Conservation (phyloP, 2,329 filamentous ascomycete genomes). For the Calonectria pseudoturangicola region DNA sequence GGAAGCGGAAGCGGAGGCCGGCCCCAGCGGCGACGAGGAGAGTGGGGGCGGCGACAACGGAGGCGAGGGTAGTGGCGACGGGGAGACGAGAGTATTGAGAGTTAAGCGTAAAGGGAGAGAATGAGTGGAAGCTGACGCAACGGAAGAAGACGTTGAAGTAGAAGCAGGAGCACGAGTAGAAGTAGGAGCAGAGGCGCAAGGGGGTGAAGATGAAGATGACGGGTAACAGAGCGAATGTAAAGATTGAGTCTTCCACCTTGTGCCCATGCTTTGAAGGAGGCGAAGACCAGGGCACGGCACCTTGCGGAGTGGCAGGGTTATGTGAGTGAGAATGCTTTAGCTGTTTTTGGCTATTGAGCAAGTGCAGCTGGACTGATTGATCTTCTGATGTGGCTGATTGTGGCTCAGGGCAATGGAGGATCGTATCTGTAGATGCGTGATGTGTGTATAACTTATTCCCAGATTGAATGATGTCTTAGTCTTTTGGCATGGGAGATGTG, state of each 20-base stretch:
- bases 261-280: constrained; percentile 36
- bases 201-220: neutral
- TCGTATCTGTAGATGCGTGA: neutral
- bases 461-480: neutral
- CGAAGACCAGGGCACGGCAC: constrained; percentile 21
- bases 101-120: constrained; percentile 14
- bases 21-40: constrained; percentile 6
- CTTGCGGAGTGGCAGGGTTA: constrained; percentile 18
- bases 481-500: neutral
- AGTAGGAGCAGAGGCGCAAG: no score
- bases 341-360: constrained; percentile 8
- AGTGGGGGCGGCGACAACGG: constrained; percentile 21
- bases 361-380: constrained; percentile 7
- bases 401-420: neutral
- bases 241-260: constrained; percentile 35
- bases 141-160: neutral
- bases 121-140: constrained; percentile 19
- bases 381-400: constrained; percentile 14
- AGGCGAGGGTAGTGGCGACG: constrained; percentile 14
- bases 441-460: neutral
- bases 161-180: neutral
- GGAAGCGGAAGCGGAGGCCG: constrained; percentile 20
- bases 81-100: constrained; percentile 1
- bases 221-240: constrained; percentile 27
- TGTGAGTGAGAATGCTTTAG: constrained; percentile 12